Base-by-base conservation (phyloP, 345 rosid genomes). In the Chamaenerion angustifolium region DNA sequence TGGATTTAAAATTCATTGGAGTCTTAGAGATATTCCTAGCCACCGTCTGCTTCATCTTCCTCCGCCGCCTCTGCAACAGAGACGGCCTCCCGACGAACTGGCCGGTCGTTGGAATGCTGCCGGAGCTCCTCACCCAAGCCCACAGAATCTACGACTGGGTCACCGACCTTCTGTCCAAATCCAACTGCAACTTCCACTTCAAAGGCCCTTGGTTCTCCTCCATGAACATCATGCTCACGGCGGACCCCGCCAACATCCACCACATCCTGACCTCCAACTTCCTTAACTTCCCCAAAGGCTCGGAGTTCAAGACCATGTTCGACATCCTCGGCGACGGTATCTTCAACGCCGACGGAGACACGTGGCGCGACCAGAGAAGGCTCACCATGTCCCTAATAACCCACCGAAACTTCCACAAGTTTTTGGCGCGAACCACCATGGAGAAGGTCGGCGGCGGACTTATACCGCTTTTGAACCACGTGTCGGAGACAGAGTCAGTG, bases 21-120 rank as follows among this genome's bases (percentile, higher is more conserved):
- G 23, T 69, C n/a, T 49, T 64, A 17, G 75, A 68, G 57, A 43
- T 67, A 51, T 44, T 52, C 41, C 35, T 77, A 23, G 74, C 78
- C 51, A 42, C 49, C 51, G 12, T 70, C 31, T 64, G 68, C 71
- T 72, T 72, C 60, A 25, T 60, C 6, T 1, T 57, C 51, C 40
- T 72, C 11, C 40, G 40, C 8, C 1, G 49, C n/a, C 64, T 62
- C 18, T 13, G 57, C 50, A 45, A 25, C 31, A 50, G 18, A 3
- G 61, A 65, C 23, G 48, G 65, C 31, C 1, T 49, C 21, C 68
- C 58, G 11, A 74, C 42, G 27, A 62, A 66, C 54, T 78, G 71
- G 64, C 85, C 85, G 1, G 1, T 83, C 15, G 14, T 83, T 0
- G 94, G 94, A 13, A 78, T 70, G 88, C 52, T 76, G 14, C 88